These are phyloP conservation scores for Ochetophila trinervis DNA, from an alignment of 306 rosid species.

Conservation along the genomic window DNA sequence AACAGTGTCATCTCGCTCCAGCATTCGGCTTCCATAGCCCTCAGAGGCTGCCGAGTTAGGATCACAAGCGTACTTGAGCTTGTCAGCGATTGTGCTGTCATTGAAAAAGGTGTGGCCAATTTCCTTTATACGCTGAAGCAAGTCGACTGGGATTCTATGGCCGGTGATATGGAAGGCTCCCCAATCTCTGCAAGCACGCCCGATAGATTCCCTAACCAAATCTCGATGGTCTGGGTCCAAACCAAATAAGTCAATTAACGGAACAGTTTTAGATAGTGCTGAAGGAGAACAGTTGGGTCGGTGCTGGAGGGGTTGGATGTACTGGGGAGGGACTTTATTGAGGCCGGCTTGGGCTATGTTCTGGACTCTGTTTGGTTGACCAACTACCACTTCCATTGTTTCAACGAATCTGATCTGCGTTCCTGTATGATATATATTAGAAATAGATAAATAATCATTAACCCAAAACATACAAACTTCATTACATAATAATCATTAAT, in stretches of 20 bases:
- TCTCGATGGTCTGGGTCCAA: slow-evolving; percentile 40
- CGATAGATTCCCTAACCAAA: slow-evolving; percentile 38
- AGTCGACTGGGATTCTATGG: slow-evolving; percentile 53
- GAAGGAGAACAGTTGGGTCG: slow-evolving; percentile 18
- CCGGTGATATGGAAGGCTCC: slow-evolving; percentile 84
- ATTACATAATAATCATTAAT: too few relatives aligned
- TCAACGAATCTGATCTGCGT: too few relatives aligned
- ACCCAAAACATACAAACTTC: too few relatives aligned
- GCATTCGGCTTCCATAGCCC: slow-evolving; percentile 89
- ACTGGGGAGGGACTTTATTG: slow-evolving; percentile 59
- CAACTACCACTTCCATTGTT: slow-evolving; percentile 43
- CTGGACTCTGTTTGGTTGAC: slow-evolving; percentile 60
- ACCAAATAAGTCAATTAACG: slow-evolving; percentile 40
- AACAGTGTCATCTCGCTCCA: slow-evolving; percentile 36
- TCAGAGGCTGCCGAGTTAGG: slow-evolving; percentile 58
- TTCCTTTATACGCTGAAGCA: slow-evolving; percentile 39
- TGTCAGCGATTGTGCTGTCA: slow-evolving; percentile 42
- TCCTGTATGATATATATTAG: too few relatives aligned
- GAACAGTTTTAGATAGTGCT: slow-evolving; percentile 27
- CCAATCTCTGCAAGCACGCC: slow-evolving; percentile 63
- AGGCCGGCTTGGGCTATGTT: slow-evolving; percentile 47
- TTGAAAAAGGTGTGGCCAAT: slow-evolving; percentile 64
- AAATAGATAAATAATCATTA: too few relatives aligned
- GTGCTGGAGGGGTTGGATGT: slow-evolving; percentile 47
- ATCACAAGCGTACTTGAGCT: slow-evolving; percentile 62